Evolutionary conservation across 495 filamentous ascomycete species (phyloP), one percentile per base, ranked within the genome.

Genomic region (Talaromyces thailandensis): DNA sequence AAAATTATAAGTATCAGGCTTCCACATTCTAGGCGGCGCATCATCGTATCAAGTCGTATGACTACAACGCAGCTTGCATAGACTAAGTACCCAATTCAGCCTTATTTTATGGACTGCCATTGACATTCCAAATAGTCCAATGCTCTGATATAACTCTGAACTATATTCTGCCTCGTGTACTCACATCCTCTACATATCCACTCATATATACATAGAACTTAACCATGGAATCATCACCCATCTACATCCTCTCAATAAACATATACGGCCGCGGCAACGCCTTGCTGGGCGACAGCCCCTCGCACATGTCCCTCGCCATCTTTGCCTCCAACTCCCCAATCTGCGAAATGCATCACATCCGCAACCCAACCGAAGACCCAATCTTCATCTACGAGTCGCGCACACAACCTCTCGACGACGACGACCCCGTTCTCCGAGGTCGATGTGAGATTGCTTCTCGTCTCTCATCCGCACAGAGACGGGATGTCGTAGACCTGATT

Each of bases 381-480:
- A 37, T 61, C 52, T 69, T 67, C 62, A 62, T 68, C 59, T 70
- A 70, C 56, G 64, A 70, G 35, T 65, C 68, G n/a, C 66, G 68
- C 5, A 28, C 58, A 18, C 66, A 70, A 32, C 66, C 66, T 9
- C 64, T 69, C 21, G 64, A 70, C 31, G 68, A 69, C 40, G 40
- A 51, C 32, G 12, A 37, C 4, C 64, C 68, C 3, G 62, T 66
- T 16, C 60, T 70, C 16, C 51, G 53, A 31, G 68, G 66, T 14
- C 66, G 68, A 11, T 66, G 64, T 57, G 66, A 67, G 50, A 45
- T 69, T 45, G 56, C 59, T 14, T 58, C 52, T 24, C 14, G 56
- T 2, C 64, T 65, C 26, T 64, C 63, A 12, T 2, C 21, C 1
- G 58, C 51, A 2, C 16, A 65, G 40, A 56, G 35, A 25, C 31